These are phyloP conservation scores for Coelastrella sp. DNA, from an alignment of 139 green algal genomes.

Conservation along the genomic window DNA sequence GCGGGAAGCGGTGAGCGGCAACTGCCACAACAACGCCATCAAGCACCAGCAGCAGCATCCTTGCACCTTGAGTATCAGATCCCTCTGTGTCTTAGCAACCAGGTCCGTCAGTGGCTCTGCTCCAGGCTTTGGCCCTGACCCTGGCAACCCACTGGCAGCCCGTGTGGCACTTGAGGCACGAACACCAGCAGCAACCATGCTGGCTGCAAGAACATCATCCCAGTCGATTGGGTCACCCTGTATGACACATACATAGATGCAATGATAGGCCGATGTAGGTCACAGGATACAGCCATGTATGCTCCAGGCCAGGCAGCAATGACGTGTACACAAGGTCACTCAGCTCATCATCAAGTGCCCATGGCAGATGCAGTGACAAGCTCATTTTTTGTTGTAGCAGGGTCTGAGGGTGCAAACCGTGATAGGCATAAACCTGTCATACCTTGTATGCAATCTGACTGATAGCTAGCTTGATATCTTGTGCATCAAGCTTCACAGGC, in stretches of 20 bases:
- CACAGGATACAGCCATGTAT: too few species aligned
- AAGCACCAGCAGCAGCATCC: too few species aligned
- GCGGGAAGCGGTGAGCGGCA: too few species aligned
- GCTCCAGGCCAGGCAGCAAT: too few species aligned
- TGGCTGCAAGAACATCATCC: constrained; percentile 61
- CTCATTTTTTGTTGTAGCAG: too few species aligned
- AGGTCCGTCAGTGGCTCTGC: constrained; percentile 57
- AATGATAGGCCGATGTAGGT: neutral
- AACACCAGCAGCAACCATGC: constrained; percentile 11
- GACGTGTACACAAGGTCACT: too few species aligned
- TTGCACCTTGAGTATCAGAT: constrained; percentile 64
- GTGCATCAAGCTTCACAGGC: constrained; percentile 63
- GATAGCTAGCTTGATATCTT: constrained; percentile 57
- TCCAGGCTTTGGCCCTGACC: constrained; percentile 26
- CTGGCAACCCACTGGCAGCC: constrained; percentile 23
- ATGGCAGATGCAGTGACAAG: too few species aligned
- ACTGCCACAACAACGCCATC: neutral
- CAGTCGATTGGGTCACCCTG: constrained; percentile 59
- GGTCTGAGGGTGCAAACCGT: neutral
- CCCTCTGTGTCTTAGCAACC: constrained; percentile 54
- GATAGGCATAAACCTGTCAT: neutral
- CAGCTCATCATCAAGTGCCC: too few species aligned
- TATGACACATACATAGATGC: neutral
- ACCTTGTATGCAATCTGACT: constrained; percentile 46
- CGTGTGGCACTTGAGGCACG: constrained; percentile 36